Percentiles rank a stretch among this genome's conserved stretches.
phyloP scores from a whole-genome alignment of 2,329 filamentous ascomycete species.

The Tolypocladium sp. region DNA sequence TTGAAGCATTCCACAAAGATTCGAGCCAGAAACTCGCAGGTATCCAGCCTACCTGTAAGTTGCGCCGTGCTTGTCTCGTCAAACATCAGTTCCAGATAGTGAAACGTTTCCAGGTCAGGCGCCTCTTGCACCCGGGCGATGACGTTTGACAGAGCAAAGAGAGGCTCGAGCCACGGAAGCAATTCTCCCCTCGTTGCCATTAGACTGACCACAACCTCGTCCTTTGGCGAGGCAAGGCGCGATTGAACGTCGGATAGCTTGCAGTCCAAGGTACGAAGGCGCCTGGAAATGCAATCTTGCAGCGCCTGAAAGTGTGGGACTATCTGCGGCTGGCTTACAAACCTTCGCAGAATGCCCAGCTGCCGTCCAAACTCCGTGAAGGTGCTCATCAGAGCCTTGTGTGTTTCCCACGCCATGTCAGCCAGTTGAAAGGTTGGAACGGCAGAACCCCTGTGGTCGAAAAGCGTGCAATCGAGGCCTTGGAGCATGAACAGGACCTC shows the following conservation, averaged over 20 bases:
- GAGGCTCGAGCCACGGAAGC: slow-evolving; percentile 38
- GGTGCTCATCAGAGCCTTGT: slow-evolving; percentile 35
- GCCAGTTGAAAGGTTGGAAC: slow-evolving; percentile 34
- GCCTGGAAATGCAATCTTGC: slow-evolving; percentile 49
- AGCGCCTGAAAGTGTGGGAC: slow-evolving; percentile 62
- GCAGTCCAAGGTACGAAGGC: slow-evolving; percentile 49
- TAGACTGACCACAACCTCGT: slow-evolving; percentile 56
- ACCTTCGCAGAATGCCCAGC: slow-evolving; percentile 35
- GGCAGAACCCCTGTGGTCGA: slow-evolving; percentile 34
- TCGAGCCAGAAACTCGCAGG: slow-evolving; percentile 54
- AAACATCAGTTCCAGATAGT: slow-evolving; percentile 72
- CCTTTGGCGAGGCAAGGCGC: slow-evolving; percentile 43
- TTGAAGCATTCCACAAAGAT: slow-evolving; percentile 77
- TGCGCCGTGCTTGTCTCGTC: slow-evolving; percentile 62
- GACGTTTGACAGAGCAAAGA: slow-evolving; percentile 53
- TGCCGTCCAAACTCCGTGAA: slow-evolving; percentile 38
- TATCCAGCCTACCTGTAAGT: slow-evolving; percentile 50
- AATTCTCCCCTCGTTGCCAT: slow-evolving; percentile 52
- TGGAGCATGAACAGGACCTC: slow-evolving; percentile 81
- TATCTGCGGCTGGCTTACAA: slow-evolving; percentile 31
- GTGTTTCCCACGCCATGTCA: slow-evolving; percentile 39
- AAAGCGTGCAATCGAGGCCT: slow-evolving; percentile 68
- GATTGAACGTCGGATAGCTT: slow-evolving; percentile 51
- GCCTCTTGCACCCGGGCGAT: slow-evolving; percentile 46
- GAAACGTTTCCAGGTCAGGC: slow-evolving; percentile 47